Evolutionary conservation across 169 alveolate genomes (phyloP).

Genomic region (Plasmodium chabaudi): DNA sequence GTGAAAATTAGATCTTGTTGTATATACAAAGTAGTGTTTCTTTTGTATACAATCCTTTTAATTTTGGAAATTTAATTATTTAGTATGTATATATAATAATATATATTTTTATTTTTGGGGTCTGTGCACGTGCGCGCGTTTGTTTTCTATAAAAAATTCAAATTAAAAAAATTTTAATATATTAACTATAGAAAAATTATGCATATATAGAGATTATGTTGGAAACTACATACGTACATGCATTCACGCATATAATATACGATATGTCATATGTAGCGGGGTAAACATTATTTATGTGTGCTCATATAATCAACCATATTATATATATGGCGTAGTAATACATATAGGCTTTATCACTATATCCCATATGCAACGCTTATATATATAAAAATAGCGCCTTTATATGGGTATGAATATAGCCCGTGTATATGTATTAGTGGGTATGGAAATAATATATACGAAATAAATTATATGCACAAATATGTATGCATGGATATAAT

Average conservation of each 20-base stretch:
- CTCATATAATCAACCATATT: no score
- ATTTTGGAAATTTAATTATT: background rate
- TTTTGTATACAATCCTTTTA: background rate
- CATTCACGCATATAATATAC: no score
- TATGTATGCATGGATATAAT: background rate
- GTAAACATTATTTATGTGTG: no score
- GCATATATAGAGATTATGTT: no score
- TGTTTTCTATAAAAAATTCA: no score
- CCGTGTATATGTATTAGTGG: background rate
- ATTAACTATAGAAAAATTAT: no score
- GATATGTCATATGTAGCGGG: no score
- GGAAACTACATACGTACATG: no score
- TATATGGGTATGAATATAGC: background rate
- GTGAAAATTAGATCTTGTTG: background rate
- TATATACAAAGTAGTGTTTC: background rate
- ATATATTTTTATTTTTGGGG: background rate
- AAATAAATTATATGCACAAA: background rate
- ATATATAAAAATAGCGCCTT: background rate
- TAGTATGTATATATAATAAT: background rate
- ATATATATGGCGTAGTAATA: no score
- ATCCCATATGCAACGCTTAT: background rate
- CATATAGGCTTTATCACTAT: no score
- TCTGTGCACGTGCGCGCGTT: background rate
- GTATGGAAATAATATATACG: background rate
- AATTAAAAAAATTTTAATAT: no score